Percentiles rank a stretch among this genome's conserved stretches.
These are phyloP conservation scores for Wickerhamomyces rabaulensis DNA, from an alignment of 805 yeast species.

Conservation along the genomic window DNA sequence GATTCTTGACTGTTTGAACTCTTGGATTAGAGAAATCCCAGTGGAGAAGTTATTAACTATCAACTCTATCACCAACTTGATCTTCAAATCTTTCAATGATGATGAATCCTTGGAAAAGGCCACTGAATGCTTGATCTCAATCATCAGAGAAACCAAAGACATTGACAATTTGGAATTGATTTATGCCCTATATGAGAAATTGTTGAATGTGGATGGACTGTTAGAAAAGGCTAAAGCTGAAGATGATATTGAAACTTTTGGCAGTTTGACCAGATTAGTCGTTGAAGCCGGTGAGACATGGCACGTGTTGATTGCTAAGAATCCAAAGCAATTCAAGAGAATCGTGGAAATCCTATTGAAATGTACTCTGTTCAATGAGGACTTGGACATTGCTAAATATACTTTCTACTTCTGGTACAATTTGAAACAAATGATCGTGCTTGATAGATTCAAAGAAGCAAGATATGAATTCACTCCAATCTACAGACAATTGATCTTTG, in stretches of 20 bases:
- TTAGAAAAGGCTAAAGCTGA: slow-evolving; percentile 32
- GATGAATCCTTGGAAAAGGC: slow-evolving; percentile 78
- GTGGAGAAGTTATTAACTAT: slow-evolving; percentile 61
- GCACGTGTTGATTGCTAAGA: slow-evolving; percentile 78
- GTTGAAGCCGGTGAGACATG: slow-evolving; percentile 95
- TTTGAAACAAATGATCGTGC: slow-evolving; percentile 59
- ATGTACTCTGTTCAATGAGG: slow-evolving; percentile 69
- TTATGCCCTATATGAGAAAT: slow-evolving; percentile 60
- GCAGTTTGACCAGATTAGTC: slow-evolving; percentile 68
- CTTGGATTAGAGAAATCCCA: slow-evolving; percentile 89
- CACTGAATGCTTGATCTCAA: slow-evolving; percentile 78
- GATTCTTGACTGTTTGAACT: slow-evolving; percentile 70
- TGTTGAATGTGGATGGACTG: slow-evolving; percentile 55
- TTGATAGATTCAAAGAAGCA: slow-evolving; percentile 53
- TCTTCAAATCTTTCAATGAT: slow-evolving; percentile 54
- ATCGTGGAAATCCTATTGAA: slow-evolving; percentile 69
- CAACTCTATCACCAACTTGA: slow-evolving; percentile 58
- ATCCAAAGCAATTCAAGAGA: slow-evolving; percentile 64
- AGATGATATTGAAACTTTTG: slow-evolving; percentile 49
- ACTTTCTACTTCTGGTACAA: slow-evolving; percentile 92
- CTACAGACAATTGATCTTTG: slow-evolving; percentile 51
- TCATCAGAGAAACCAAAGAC: slow-evolving; percentile 79
- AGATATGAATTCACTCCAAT: slow-evolving; percentile 45
- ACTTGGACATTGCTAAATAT: slow-evolving; percentile 82
- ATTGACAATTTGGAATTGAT: slow-evolving; percentile 58